Percentiles rank a stretch among this genome's conserved stretches.
These are phyloP conservation scores for Amoebophrya sp. DNA, from an alignment of 169 alveolate species.

Conservation along the genomic window DNA sequence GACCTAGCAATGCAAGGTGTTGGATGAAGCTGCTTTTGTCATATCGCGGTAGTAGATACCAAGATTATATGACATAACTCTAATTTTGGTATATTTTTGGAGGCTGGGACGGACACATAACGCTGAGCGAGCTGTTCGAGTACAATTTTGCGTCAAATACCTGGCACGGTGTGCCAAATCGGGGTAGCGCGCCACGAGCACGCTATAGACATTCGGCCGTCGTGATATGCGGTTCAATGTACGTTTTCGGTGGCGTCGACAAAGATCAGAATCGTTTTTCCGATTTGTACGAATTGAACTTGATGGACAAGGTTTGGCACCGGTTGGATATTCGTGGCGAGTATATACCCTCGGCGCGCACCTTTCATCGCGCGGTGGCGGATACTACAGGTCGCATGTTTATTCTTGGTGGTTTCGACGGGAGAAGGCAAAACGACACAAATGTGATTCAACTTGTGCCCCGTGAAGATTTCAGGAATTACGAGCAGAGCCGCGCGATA, in stretches of 20 bases:
- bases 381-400: constrained; percentile 45
- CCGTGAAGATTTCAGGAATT: too few relatives aligned
- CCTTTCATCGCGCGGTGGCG: constrained; percentile 53
- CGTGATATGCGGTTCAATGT: constrained; percentile 52
- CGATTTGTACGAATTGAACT: constrained; percentile 58
- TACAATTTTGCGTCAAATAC: constrained; percentile 56
- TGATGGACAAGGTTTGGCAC: constrained; percentile 49
- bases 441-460: constrained; percentile 41
- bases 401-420: constrained; percentile 70
- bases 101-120: constrained; percentile 76
- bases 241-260: constrained; percentile 73
- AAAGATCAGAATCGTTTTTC: constrained; percentile 59
- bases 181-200: constrained; percentile 47
- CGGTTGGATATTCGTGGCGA: constrained; percentile 44
- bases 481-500: too few relatives aligned
- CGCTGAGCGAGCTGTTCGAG: constrained; percentile 59
- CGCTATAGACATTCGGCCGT: constrained; percentile 58
- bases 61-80: constrained; percentile 38
- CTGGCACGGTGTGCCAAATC: constrained; percentile 48
- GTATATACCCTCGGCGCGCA: constrained; percentile 53
- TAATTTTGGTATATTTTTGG: constrained; percentile 63
- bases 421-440: constrained; percentile 62
- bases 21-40: constrained; percentile 43
- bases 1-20: constrained; percentile 57
- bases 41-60: too few relatives aligned